Percentiles rank a stretch among this genome's conserved stretches.
Conservation (phyloP, 2,329 filamentous ascomycete genomes). For the Beauveria sp. region DNA sequence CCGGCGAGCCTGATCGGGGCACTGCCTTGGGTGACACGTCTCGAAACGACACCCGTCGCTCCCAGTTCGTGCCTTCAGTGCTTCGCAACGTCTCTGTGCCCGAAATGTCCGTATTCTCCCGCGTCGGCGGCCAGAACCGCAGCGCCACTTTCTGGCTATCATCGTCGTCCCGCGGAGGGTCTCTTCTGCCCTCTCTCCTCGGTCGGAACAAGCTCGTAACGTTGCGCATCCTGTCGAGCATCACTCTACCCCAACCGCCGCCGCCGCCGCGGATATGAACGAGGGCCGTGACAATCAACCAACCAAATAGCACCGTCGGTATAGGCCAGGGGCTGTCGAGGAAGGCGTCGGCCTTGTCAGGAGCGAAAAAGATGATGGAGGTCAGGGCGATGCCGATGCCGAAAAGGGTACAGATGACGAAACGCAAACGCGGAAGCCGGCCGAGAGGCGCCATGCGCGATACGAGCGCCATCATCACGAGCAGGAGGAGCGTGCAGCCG, state of each 20-base stretch:
- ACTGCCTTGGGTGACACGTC: not conserved
- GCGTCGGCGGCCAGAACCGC: not conserved
- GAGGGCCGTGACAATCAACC: slow-evolving; percentile 23
- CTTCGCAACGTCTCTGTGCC: not conserved
- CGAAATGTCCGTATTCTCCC: not conserved
- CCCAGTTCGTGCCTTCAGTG: no score
- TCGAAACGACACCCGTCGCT: not conserved
- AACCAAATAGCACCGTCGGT: slow-evolving; percentile 27
- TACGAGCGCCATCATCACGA: slow-evolving; percentile 24
- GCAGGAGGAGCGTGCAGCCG: slow-evolving; percentile 24
- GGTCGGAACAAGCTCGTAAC: not conserved
- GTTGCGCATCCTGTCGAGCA: not conserved
- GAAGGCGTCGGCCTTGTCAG: slow-evolving; percentile 14
- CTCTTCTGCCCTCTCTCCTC: not conserved
- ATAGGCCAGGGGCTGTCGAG: slow-evolving; percentile 24
- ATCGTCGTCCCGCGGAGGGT: not conserved
- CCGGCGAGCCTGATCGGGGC: not conserved
- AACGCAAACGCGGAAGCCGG: slow-evolving; percentile 25
- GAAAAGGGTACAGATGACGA: slow-evolving; percentile 21
- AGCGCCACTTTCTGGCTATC: not conserved
- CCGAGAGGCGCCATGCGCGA: slow-evolving; percentile 24
- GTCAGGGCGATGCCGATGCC: slow-evolving; percentile 23
- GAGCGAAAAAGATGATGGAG: slow-evolving; percentile 19
- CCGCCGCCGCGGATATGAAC: slow-evolving; percentile 24
- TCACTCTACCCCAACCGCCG: slow-evolving; percentile 15